Evolutionary conservation across 2,329 filamentous ascomycete species (phyloP).

Genomic region (Trichoderma hamatum): DNA sequence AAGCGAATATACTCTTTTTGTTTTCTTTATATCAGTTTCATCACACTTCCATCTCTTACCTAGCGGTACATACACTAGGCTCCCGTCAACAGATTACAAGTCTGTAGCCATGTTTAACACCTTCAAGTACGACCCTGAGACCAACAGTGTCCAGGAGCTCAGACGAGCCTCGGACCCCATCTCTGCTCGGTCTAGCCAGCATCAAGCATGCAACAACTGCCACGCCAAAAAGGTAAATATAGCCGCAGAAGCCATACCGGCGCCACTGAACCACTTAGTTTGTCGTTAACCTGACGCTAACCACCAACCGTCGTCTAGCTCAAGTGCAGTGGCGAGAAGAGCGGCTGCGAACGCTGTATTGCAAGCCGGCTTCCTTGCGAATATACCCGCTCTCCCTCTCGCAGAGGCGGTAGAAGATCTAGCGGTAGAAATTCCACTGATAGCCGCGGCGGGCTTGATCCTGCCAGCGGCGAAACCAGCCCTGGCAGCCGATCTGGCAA

Average conservation of each 20-base stretch:
- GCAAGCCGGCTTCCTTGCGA: slow-evolving; percentile 39
- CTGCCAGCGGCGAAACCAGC: slow-evolving; percentile 18
- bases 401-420: slow-evolving; percentile 37
- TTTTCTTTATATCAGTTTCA: not conserved
- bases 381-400: slow-evolving; percentile 42
- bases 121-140: slow-evolving; percentile 46
- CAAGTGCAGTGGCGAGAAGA: slow-evolving; percentile 44
- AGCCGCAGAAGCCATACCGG: not conserved
- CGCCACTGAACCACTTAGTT: not conserved
- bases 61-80: not conserved
- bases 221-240: slow-evolving; percentile 44
- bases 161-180: slow-evolving; percentile 43
- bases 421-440: slow-evolving; percentile 31
- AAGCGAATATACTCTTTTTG: not conserved
- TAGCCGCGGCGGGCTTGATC: slow-evolving; percentile 22
- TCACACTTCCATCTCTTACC: not conserved
- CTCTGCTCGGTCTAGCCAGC: slow-evolving; percentile 44
- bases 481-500: slow-evolving; percentile 21
- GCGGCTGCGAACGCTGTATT: slow-evolving; percentile 43
- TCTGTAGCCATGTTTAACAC: slow-evolving; percentile 41
- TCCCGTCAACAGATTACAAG: not conserved
- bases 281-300: slow-evolving; percentile 12
- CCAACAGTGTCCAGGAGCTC: slow-evolving; percentile 43
- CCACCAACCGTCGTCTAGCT: slow-evolving; percentile 34
- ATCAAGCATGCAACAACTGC: slow-evolving; percentile 45